phyloP scores from a whole-genome alignment of 345 rosid genomes.

The Schrenkiella parvula region DNA sequence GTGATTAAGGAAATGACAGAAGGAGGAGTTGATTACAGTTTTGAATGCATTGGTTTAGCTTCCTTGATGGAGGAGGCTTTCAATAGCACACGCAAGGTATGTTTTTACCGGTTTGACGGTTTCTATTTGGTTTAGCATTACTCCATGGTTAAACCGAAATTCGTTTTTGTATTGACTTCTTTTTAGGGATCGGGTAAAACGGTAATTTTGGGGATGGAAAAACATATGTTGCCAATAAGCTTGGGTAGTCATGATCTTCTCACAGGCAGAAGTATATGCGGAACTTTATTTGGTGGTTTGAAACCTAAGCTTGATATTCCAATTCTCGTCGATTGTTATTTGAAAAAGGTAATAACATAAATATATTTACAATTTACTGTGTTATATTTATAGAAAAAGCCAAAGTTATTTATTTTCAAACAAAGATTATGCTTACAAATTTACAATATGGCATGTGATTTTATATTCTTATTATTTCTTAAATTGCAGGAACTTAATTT shows the following conservation, averaged over 20 bases:
- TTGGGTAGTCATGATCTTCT: constrained; percentile 36
- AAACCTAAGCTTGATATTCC: constrained; percentile 60
- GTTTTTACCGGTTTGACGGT: not conserved
- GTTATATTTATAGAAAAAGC: not conserved
- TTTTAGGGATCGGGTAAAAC: constrained; percentile 67
- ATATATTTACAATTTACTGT: not conserved
- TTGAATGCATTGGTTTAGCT: constrained; percentile 68
- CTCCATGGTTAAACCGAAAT: not conserved
- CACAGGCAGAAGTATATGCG: constrained; percentile 42
- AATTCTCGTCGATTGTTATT: constrained; percentile 36
- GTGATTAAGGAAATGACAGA: constrained; percentile 57
- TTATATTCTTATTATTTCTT: not conserved
- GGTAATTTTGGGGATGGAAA: constrained; percentile 53
- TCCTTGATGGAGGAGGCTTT: constrained; percentile 55
- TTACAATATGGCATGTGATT: too few species aligned
- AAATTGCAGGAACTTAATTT: constrained; percentile 46
- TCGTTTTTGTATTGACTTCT: not conserved
- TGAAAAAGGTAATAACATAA: constrained; percentile 32
- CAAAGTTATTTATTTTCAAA: not conserved
- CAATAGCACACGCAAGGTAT: constrained; percentile 43
- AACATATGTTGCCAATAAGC: constrained; percentile 29
- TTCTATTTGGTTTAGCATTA: not conserved
- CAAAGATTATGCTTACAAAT: too few species aligned
- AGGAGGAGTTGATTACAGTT: constrained; percentile 78
- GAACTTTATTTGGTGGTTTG: constrained; percentile 53